These are phyloP conservation scores for Graphiopsis chlorocephala DNA, from an alignment of 2,329 filamentous ascomycete genomes.

Conservation along the genomic window DNA sequence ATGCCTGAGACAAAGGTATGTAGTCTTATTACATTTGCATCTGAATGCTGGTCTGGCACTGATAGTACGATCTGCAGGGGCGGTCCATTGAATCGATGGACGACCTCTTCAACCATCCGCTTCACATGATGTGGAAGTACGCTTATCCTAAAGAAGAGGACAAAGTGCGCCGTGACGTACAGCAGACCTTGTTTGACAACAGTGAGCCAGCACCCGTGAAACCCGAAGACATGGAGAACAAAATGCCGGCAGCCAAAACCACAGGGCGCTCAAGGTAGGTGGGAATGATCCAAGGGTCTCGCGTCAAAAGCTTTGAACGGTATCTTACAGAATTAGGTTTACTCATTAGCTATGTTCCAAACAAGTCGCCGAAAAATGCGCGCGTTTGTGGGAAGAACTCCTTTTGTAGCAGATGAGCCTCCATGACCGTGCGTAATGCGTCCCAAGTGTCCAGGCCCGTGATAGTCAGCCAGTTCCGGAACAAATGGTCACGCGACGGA, in stretches of 20 bases:
- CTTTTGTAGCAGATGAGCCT: conserved; percentile 10
- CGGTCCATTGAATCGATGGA: conserved; percentile 23
- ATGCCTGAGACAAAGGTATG: conserved; percentile 20
- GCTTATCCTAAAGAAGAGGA: conserved; percentile 21
- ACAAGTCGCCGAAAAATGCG: background rate
- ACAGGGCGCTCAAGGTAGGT: background rate
- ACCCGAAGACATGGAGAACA: background rate
- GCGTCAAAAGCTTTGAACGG: background rate
- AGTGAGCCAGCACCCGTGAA: background rate
- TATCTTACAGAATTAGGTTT: background rate
- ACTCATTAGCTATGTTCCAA: background rate
- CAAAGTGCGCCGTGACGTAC: conserved; percentile 21
- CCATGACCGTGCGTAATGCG: conserved; percentile 10
- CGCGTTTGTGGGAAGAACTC: background rate
- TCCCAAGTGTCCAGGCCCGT: conserved; percentile 15
- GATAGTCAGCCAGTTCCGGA: conserved; percentile 8
- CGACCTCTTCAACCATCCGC: conserved; percentile 21
- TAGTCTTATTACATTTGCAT: background rate
- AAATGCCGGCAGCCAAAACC: background rate
- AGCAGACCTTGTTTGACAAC: conserved; percentile 1
- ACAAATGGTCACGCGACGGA: conserved; percentile 16
- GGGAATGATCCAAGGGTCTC: background rate
- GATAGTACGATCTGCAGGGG: background rate
- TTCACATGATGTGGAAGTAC: conserved; percentile 23
- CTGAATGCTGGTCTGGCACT: background rate